These are phyloP conservation scores for Annona cherimola DNA, from an alignment of 164 flowering plant genomes.

Conservation along the genomic window DNA sequence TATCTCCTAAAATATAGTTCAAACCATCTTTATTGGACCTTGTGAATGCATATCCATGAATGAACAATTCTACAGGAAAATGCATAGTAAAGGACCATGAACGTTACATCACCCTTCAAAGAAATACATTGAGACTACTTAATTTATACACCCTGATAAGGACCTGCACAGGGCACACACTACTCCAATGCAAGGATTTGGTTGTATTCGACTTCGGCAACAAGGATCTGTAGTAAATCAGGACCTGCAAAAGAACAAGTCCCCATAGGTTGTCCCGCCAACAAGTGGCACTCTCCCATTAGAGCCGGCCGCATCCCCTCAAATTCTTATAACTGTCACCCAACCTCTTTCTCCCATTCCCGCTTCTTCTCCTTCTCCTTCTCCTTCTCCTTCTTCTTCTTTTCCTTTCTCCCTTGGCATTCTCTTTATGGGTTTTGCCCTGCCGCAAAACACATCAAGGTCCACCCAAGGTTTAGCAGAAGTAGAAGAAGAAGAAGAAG, in stretches of 20 bases:
- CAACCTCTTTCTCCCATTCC: not conserved
- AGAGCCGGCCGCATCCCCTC: constrained; percentile 41
- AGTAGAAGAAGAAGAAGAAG: not conserved
- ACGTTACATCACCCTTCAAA: no score
- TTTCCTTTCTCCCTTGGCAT: not conserved
- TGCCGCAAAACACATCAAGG: constrained; percentile 9
- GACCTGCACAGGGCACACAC: not conserved
- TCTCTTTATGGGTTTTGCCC: constrained; percentile 10
- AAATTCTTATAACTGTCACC: no score
- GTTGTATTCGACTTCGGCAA: constrained; percentile 8
- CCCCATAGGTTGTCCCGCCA: constrained; percentile 50
- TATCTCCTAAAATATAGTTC: no score
- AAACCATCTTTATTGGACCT: no score
- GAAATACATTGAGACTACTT: no score
- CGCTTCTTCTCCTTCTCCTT: constrained; percentile 2
- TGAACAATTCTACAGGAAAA: no score
- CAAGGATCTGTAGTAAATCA: constrained; percentile 2
- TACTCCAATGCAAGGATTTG: not conserved
- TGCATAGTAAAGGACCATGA: no score
- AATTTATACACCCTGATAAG: no score
- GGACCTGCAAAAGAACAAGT: constrained; percentile 61
- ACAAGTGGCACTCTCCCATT: constrained; percentile 39
- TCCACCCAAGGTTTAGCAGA: not conserved
- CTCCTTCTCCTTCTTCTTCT: constrained; percentile 8
- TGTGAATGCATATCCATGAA: no score